Evolutionary conservation across 1,284 basidiomycete genomes (phyloP).

Genomic region (Hypsizygus ulmarius): DNA sequence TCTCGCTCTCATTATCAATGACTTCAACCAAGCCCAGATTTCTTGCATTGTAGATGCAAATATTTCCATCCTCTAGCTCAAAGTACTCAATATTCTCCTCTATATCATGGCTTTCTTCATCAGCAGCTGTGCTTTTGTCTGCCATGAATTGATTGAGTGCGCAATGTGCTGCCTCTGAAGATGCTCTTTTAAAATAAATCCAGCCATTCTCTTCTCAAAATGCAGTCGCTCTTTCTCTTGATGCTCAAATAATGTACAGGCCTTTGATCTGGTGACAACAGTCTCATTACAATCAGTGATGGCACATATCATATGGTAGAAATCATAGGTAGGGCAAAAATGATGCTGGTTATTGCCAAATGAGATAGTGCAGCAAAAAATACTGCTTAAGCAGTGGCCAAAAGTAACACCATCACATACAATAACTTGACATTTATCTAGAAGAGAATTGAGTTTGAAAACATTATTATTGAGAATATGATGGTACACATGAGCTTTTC

Average conservation of each 20-base stretch:
- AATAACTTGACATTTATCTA: constrained; percentile 24
- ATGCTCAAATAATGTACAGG: constrained; percentile 18
- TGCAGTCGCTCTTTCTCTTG: constrained; percentile 18
- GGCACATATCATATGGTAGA: constrained; percentile 18
- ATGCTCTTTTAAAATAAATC: constrained; percentile 24
- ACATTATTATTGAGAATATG: background rate
- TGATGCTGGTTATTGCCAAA: constrained; percentile 22
- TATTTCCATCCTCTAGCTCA: constrained; percentile 11
- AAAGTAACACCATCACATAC: constrained; percentile 32
- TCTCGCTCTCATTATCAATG: background rate
- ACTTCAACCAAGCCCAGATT: constrained; percentile 6
- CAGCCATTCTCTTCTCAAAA: constrained; percentile 16
- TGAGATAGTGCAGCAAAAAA: constrained; percentile 22
- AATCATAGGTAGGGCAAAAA: constrained; percentile 25
- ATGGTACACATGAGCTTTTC: background rate
- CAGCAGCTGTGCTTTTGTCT: background rate
- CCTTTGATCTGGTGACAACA: constrained; percentile 12
- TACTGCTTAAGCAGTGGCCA: constrained; percentile 27
- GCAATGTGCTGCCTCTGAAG: constrained; percentile 17
- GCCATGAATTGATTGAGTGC: constrained; percentile 10
- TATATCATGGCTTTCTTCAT: constrained; percentile 4
- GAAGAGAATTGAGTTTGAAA: background rate
- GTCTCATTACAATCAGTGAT: constrained; percentile 14
- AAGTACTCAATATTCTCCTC: constrained; percentile 18
- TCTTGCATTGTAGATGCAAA: constrained; percentile 1